Percentiles rank a stretch among this genome's conserved stretches.
phyloP scores from a whole-genome alignment of 2,329 filamentous ascomycete genomes.

The Dendryphion nanum region DNA sequence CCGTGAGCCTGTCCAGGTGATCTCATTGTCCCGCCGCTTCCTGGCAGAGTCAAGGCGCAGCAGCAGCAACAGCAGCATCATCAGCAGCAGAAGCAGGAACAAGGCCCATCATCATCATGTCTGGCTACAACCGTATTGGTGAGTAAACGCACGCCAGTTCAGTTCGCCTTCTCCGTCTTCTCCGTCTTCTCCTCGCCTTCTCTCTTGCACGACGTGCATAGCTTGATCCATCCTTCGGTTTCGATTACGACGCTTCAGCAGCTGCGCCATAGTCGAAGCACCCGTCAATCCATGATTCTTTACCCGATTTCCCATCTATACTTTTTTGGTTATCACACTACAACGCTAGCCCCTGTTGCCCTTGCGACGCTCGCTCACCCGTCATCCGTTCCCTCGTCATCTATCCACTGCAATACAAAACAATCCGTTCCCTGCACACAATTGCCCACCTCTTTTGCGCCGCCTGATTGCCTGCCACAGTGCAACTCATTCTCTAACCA shows the following conservation, averaged over 20 bases:
- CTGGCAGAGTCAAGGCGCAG: not conserved
- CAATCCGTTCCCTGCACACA: slow-evolving; percentile 4
- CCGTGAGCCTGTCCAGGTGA: not conserved
- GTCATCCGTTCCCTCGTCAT: not conserved
- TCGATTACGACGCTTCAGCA: not conserved
- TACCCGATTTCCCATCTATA: not conserved
- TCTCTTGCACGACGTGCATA: too few relatives aligned
- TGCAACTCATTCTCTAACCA: slow-evolving; percentile 12
- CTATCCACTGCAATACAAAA: not conserved
- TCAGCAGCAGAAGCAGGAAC: not conserved
- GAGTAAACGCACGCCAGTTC: not conserved
- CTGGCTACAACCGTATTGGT: slow-evolving; percentile 1
- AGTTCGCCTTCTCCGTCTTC: not conserved
- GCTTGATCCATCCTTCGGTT: too few relatives aligned
- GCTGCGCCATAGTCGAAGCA: slow-evolving; percentile 1
- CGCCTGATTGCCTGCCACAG: slow-evolving; percentile 1
- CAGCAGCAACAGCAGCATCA: not conserved
- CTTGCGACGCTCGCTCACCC: not conserved
- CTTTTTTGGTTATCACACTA: not conserved
- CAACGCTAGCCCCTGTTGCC: not conserved
- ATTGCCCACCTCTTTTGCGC: slow-evolving; percentile 13
- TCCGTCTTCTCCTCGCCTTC: not conserved
- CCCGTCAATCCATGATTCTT: not conserved
- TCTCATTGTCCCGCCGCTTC: not conserved
- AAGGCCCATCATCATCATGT: not conserved